Percentiles rank a stretch among this genome's conserved stretches.
phyloP scores from a whole-genome alignment of 805 yeast genomes.

The Spencermartinsiella europaea region DNA sequence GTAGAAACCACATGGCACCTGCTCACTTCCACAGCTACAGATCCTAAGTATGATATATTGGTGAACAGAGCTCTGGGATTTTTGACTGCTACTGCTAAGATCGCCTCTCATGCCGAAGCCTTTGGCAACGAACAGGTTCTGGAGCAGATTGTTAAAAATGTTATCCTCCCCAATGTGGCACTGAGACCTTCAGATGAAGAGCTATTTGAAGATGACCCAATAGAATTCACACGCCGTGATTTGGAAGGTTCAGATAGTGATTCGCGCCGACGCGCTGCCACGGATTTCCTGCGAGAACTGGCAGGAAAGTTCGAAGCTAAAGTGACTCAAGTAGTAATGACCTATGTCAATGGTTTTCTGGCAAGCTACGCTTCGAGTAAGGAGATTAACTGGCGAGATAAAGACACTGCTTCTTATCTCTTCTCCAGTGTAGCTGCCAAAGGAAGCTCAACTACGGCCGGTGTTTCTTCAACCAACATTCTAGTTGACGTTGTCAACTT shows the following conservation, averaged over 20 bases:
- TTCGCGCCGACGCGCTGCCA: slow-evolving; percentile 87
- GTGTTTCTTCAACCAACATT: slow-evolving; percentile 81
- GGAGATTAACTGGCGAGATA: slow-evolving; percentile 67
- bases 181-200: slow-evolving; percentile 88
- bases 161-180: slow-evolving; percentile 82
- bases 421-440: slow-evolving; percentile 88
- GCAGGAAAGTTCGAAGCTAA: slow-evolving; percentile 70
- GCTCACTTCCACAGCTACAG: slow-evolving; percentile 57
- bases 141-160: slow-evolving; percentile 71
- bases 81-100: slow-evolving; percentile 71
- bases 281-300: slow-evolving; percentile 83
- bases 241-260: slow-evolving; percentile 93
- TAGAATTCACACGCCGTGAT: slow-evolving; percentile 86
- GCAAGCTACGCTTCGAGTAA: slow-evolving; percentile 41
- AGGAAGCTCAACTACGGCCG: slow-evolving; percentile 79
- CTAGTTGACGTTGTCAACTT: slow-evolving; percentile 82
- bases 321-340: slow-evolving; percentile 70
- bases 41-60: slow-evolving; percentile 76
- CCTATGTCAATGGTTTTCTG: slow-evolving; percentile 64
- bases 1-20: slow-evolving; percentile 80
- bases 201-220: slow-evolving; percentile 93
- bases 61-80: slow-evolving; percentile 78
- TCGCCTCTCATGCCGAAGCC: slow-evolving; percentile 57
- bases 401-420: slow-evolving; percentile 80
- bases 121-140: slow-evolving; percentile 60